Evolutionary conservation across 192 early-diverging fungal genomes (phyloP).

Genomic region (Umbelopsis vinacea): DNA sequence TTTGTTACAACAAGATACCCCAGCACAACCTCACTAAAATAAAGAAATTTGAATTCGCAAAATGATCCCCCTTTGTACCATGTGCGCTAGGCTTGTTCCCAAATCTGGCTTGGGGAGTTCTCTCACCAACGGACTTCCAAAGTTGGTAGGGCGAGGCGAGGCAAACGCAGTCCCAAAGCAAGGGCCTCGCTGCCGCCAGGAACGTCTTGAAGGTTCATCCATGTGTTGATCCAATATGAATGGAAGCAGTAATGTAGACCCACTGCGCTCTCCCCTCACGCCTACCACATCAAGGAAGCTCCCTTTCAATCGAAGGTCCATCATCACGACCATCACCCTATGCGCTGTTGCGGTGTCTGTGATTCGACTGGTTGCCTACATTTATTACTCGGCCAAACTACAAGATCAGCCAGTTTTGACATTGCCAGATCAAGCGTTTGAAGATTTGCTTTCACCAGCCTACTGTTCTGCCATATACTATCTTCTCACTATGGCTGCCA

Average conservation of each 20-base stretch:
- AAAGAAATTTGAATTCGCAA: too few species aligned
- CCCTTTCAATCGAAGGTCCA: background rate
- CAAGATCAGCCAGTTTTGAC: background rate
- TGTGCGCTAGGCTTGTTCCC: too few species aligned
- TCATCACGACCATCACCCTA: background rate
- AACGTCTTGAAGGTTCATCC: too few species aligned
- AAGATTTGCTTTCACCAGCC: background rate
- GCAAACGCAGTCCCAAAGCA: too few species aligned
- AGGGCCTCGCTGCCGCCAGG: too few species aligned
- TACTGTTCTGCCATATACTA: constrained; percentile 4
- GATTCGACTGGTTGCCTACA: constrained; percentile 8
- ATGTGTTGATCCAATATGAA: background rate
- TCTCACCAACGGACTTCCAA: too few species aligned
- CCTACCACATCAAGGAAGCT: background rate
- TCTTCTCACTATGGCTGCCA: background rate
- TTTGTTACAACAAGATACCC: too few species aligned
- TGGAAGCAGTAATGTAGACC: background rate
- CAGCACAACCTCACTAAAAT: too few species aligned
- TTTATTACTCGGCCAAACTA: constrained; percentile 14
- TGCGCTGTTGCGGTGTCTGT: background rate
- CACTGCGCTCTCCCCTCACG: background rate
- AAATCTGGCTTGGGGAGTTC: too few species aligned
- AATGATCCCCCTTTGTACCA: too few species aligned
- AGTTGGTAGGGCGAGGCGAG: too few species aligned
- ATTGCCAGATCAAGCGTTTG: background rate